phyloP scores from a whole-genome alignment of 1,139 yeast genomes.

The Saccharomyces hybrid region DNA sequence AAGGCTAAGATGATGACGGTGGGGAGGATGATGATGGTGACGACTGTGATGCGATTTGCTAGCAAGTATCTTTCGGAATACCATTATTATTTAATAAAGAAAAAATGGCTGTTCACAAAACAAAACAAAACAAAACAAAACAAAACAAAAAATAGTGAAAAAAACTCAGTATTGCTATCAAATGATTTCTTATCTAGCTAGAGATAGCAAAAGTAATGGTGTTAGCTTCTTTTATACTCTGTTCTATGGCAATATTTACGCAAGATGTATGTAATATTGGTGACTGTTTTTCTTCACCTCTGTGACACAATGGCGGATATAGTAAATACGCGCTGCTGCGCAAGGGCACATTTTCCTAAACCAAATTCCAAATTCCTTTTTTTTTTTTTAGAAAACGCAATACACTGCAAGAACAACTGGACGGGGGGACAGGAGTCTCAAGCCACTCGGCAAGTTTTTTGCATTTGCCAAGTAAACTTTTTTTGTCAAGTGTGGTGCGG shows the following conservation, averaged over 20 bases:
- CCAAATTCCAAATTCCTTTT: no score
- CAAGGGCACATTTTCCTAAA: not conserved
- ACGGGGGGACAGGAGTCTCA: not conserved
- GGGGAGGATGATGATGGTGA: not conserved
- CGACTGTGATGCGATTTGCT: not conserved
- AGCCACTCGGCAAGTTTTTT: not conserved
- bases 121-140: not conserved
- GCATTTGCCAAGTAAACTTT: not conserved
- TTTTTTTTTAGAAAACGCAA: not conserved
- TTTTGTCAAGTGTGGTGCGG: not conserved
- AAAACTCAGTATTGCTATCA: not conserved
- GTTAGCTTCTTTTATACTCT: not conserved
- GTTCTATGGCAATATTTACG: not conserved
- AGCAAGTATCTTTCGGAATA: not conserved
- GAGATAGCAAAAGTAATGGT: not conserved
- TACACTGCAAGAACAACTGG: not conserved
- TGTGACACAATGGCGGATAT: not conserved
- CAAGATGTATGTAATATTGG: not conserved
- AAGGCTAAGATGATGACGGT: not conserved
- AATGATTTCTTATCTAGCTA: not conserved
- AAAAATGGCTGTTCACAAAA: not conserved
- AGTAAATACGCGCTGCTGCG: not conserved
- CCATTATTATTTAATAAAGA: not conserved
- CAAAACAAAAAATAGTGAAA: not conserved
- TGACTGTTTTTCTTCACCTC: not conserved